phyloP scores from a whole-genome alignment of 768 basidiomycete species.

The Collybiopsis confluens region DNA sequence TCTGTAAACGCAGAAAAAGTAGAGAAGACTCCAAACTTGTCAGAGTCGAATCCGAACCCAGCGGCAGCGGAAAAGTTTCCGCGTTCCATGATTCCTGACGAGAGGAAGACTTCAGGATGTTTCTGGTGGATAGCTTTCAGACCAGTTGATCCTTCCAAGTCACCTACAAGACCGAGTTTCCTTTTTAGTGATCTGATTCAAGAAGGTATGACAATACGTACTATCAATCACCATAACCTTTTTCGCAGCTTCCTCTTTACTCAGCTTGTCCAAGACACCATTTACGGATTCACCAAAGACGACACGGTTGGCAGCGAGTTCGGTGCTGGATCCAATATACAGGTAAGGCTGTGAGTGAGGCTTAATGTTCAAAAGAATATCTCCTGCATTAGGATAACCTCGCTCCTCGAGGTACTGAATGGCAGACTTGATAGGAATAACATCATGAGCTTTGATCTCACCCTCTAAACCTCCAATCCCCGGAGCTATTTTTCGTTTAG shows the following conservation, averaged over 20 bases:
- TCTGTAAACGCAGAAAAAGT: conserved; percentile 91
- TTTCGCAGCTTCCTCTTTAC: conserved; percentile 70
- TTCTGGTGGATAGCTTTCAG: conserved; percentile 85
- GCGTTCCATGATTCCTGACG: conserved; percentile 86
- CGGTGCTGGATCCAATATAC: conserved; percentile 69
- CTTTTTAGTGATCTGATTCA: too few species aligned
- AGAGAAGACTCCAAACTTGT: conserved; percentile 86
- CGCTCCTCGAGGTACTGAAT: conserved; percentile 66
- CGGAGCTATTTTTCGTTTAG: conserved; percentile 66
- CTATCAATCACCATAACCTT: conserved; percentile 89
- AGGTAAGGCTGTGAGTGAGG: conserved; percentile 50
- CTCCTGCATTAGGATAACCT: conserved; percentile 51
- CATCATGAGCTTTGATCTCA: conserved; percentile 77
- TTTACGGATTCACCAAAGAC: conserved; percentile 85
- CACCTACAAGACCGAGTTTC: conserved; percentile 42
- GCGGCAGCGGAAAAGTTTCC: conserved; percentile 82
- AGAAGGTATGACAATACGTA: conserved; percentile 9
- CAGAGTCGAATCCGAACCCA: conserved; percentile 78
- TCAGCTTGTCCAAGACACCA: conserved; percentile 66
- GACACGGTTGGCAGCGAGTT: conserved; percentile 76
- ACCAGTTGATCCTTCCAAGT: conserved; percentile 87
- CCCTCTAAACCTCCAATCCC: conserved; percentile 77
- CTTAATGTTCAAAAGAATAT: conserved; percentile 64
- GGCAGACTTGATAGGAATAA: conserved; percentile 78
- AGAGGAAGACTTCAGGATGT: conserved; percentile 82